These are phyloP conservation scores for Cornus controversa DNA, from an alignment of 148 eudicot species.

Conservation along the genomic window DNA sequence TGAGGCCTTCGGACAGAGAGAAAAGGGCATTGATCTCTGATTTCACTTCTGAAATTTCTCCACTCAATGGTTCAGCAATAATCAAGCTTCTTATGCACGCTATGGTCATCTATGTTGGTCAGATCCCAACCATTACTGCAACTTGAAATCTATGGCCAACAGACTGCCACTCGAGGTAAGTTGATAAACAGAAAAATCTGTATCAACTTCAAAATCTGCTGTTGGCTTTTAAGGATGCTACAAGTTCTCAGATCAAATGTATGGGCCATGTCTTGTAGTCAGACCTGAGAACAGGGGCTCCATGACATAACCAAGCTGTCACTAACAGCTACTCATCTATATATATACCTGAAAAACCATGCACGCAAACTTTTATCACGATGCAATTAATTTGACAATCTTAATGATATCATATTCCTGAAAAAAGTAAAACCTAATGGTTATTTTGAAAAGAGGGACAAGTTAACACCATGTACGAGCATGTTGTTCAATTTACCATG, in stretches of 20 bases:
- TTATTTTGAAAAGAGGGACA: neutral
- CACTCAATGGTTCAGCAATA: neutral
- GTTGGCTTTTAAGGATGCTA: neutral
- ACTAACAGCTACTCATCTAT: neutral
- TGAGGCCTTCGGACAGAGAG: too few relatives aligned
- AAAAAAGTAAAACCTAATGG: neutral
- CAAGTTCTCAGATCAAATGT: neutral
- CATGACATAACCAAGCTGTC: neutral
- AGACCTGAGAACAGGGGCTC: neutral
- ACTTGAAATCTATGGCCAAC: neutral
- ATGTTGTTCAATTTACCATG: neutral
- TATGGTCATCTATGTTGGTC: neutral
- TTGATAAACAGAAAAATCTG: neutral
- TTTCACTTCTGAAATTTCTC: neutral
- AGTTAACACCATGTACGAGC: neutral
- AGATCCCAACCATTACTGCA: neutral
- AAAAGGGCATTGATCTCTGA: neutral
- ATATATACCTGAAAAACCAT: neutral
- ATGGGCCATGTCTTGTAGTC: neutral
- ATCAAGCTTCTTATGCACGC: neutral
- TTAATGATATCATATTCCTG: neutral
- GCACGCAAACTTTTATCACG: neutral
- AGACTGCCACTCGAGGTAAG: neutral
- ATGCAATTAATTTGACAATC: neutral
- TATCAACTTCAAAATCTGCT: neutral